Evolutionary conservation across 148 eudicot genomes (phyloP).

Genomic region (Rhododendron williamsianum): DNA sequence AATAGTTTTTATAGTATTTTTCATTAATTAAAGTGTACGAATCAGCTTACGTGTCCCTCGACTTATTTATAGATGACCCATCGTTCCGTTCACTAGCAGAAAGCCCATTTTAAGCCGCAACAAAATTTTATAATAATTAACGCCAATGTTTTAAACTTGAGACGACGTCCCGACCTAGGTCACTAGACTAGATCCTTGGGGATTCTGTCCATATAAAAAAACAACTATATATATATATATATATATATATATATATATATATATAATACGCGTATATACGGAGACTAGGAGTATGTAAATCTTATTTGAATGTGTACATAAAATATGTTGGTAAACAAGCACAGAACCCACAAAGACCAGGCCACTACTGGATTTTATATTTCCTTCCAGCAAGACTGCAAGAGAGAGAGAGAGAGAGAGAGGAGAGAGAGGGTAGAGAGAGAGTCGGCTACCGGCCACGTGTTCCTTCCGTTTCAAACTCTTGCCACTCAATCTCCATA

Average conservation of each 20-base stretch:
- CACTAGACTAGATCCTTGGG: neutral
- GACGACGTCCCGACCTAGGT: neutral
- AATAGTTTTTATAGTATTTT: no score
- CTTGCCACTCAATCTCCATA: constrained; percentile 16
- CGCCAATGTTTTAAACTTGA: no score
- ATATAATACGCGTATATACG: neutral
- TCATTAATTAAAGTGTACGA: no score
- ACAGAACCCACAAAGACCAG: neutral
- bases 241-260: no score
- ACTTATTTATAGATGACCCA: no score
- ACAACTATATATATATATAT: no score
- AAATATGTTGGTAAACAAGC: neutral
- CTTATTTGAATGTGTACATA: neutral
- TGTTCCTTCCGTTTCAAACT: constrained; percentile 28
- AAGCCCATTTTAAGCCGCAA: no score
- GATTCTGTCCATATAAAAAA: neutral
- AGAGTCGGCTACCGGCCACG: constrained; percentile 8
- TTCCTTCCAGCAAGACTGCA: neutral
- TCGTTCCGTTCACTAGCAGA: no score
- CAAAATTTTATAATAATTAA: no score
- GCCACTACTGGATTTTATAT: neutral
- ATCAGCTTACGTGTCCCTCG: no score
- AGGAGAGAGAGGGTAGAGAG: neutral
- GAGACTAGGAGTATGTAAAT: neutral
- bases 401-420: neutral